Evolutionary conservation across 192 early-diverging fungal genomes (phyloP), one percentile per base, ranked within the genome.

Genomic region (Gamsiella multidivaricata): DNA sequence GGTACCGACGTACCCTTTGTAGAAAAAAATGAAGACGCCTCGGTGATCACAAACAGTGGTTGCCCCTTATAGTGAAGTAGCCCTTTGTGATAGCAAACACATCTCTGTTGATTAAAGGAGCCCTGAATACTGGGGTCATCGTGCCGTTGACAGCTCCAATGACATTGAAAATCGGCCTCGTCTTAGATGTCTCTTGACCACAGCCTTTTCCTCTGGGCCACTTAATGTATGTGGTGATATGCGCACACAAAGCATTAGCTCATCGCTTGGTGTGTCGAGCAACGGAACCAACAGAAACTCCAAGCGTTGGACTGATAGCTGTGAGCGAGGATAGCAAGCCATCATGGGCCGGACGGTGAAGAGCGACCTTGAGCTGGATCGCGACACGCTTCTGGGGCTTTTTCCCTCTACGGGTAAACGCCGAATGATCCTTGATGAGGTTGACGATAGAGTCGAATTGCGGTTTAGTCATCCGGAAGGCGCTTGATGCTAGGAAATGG

Each of bases 101-200:
- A 22, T 55, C 53, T 12, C 32, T 25, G 42, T 12, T 28, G 26
- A 32, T 22, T 0, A 28, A 12, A 0, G 53, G 63, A 2, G 41
- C 63, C 2, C 46, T 4, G 42, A 29, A 36, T 8, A 54, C 23
- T 1, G 34, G 37, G 10, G 54, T 65, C 63, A 55, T 43, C 11
- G 63, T 65, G 1, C 53, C 51, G 23, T 55, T 53, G 9, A 65
- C 53, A 15, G 42, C 63, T 12, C 63, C 63, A 46, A 65, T 65
- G 53, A 55, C 6, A 55, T 65, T 42, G 4, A n/a, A 25, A 65
- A 55, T 8, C 23, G 23, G n/a, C 50, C 61, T 26, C 20, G 37
- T 9, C 61, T 36, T 2, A 53, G 37, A 5, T 17, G 15, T 23
- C 25, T 0, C 34, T 53, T 64, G 17, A 64, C 32, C 0, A 22